phyloP scores from a whole-genome alignment of 257 asterid genomes.

The Solanum habrochaites region DNA sequence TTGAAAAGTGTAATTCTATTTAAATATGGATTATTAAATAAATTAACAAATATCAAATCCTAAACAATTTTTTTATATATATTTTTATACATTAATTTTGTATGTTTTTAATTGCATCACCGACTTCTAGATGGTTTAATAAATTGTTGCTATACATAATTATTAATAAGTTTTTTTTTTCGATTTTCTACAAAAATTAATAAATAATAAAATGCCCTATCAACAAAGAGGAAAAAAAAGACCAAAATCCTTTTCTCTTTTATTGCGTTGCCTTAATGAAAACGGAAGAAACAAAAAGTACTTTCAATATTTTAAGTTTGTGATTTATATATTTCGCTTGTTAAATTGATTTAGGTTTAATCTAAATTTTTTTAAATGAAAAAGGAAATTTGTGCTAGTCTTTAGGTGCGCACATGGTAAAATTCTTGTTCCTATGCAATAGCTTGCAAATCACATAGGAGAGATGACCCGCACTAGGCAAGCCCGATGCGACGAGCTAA shows the following conservation, averaged over 20 bases:
- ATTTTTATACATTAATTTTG: background rate
- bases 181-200: background rate
- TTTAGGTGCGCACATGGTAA: fast-evolving
- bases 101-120: background rate
- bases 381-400: fast-evolving
- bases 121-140: background rate
- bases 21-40: background rate
- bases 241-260: background rate
- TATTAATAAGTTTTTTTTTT: background rate
- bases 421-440: fast-evolving
- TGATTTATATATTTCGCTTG: background rate
- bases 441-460: too few relatives aligned
- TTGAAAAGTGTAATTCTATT: background rate
- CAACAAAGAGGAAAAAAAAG: background rate
- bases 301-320: background rate
- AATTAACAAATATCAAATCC: background rate
- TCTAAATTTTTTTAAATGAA: background rate
- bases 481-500: too few relatives aligned
- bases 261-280: background rate
- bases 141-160: background rate
- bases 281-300: background rate
- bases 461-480: too few relatives aligned
- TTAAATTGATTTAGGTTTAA: fast-evolving
- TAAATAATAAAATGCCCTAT: background rate
- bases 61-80: background rate